Evolutionary conservation across 208 protist genomes (phyloP), one percentile per base, ranked within the genome.

Genomic region (Leishmania tarentolae): DNA sequence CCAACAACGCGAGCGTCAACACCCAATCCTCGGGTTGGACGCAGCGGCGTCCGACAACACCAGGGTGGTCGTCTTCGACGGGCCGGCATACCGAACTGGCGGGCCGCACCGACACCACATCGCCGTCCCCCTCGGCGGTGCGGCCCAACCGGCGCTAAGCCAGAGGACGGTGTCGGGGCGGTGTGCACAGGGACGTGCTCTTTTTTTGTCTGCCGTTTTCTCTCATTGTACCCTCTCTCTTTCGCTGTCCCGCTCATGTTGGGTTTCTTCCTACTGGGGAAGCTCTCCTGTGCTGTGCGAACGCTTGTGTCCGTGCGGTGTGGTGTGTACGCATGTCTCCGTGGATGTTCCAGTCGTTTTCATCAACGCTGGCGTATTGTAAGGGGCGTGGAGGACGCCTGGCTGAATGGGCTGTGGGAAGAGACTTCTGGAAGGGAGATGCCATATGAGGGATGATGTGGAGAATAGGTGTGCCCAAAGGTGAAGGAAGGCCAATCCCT

Each of bases 71-170:
- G 37, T 84, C 80, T 21, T 56, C 74, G 56, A 71, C 80, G 44
- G 65, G 79, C 7, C 84, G 81, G 31, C 75, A 81, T 37, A 83
- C 81, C 40, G 56, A 88, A 35, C 77, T 83, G 82, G 63, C 79
- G 35, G 65, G 53, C 40, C 28, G 53, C 35, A 66, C 35, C 56
- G 71, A 37, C 56, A 73, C 74, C 19, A 74, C 77, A 13, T 87
- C 87, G 35, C 82, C 87, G 46, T 90, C 87, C 3, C 82, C 87
- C 17, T 90, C 87, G 15, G 82, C 81, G 7, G 74, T 86, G 19
- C 78, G 65, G 15, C 80, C 76, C 2, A 50, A 79, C 31, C 79
- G 76, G 44, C 66, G 21, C 19, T 79, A 47, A 57, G 40, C 50
- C 50, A 76, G 4, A 31, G 3, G 57, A 13, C 31, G 11, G 11